Evolutionary conservation across 2,329 filamentous ascomycete genomes (phyloP).

Genomic region (Zymoseptoria tritici): DNA sequence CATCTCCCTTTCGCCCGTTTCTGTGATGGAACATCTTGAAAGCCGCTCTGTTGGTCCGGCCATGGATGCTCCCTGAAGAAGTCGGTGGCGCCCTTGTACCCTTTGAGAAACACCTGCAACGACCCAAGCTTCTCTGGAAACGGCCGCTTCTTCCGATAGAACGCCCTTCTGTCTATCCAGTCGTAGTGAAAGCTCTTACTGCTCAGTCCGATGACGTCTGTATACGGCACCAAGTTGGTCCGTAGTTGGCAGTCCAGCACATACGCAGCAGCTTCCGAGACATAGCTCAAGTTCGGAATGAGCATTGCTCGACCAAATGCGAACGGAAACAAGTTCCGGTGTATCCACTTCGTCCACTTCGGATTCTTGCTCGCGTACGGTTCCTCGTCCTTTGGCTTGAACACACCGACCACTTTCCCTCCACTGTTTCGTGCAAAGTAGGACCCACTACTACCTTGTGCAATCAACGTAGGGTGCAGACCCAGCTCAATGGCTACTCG

Average conservation of each 20-base stretch:
- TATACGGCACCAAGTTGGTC: constrained; percentile 91
- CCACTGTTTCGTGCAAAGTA: constrained; percentile 91
- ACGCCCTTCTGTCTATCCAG: constrained; percentile 88
- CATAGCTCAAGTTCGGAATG: constrained; percentile 95
- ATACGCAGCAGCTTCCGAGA: constrained; percentile 95
- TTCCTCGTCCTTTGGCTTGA: constrained; percentile 98
- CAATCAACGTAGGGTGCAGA: constrained; percentile 89
- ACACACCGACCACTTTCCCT: constrained; percentile 93
- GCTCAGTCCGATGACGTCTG: constrained; percentile 85
- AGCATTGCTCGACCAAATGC: constrained; percentile 92
- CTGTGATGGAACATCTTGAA: constrained; percentile 58
- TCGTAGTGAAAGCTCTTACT: constrained; percentile 98
- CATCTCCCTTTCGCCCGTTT: constrained; percentile 64
- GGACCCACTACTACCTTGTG: constrained; percentile 93
- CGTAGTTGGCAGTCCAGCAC: constrained; percentile 84
- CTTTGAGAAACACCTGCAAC: constrained; percentile 95
- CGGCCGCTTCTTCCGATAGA: constrained; percentile 77
- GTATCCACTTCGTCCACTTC: constrained; percentile 99
- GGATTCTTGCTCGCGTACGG: constrained; percentile 94
- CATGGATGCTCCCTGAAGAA: constrained; percentile 93
- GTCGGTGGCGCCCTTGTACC: constrained; percentile 93
- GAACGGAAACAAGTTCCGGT: constrained; percentile 93
- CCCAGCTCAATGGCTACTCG: constrained; percentile 80
- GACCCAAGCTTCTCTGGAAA: constrained; percentile 87
- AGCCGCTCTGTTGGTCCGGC: constrained; percentile 80